phyloP scores from a whole-genome alignment of 176 grass and related monocot genomes.

The Carex myosuroides region DNA sequence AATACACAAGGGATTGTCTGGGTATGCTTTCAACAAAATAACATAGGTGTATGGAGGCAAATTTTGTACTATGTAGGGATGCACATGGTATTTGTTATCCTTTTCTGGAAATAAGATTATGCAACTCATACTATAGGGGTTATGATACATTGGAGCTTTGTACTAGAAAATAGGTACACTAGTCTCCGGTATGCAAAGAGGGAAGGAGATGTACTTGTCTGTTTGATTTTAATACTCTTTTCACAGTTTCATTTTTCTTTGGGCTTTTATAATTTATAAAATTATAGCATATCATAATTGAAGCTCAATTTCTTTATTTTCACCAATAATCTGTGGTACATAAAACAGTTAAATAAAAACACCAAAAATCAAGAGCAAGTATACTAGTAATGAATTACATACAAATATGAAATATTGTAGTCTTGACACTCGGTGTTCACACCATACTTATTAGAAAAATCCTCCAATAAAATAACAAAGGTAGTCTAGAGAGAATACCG shows the following conservation, averaged over 20 bases:
- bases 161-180: neutral
- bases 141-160: neutral
- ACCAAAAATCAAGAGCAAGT: neutral
- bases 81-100: neutral
- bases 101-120: neutral
- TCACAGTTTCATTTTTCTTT: neutral
- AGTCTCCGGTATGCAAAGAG: neutral
- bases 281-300: neutral
- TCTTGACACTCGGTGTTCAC: neutral
- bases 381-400: neutral
- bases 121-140: neutral
- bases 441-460: neutral
- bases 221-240: neutral
- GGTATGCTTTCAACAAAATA: constrained; percentile 7
- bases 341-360: neutral
- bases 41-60: neutral
- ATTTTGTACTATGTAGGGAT: neutral
- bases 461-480: neutral
- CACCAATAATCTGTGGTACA: neutral
- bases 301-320: neutral
- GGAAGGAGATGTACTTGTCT: neutral
- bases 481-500: constrained; percentile 40
- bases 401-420: neutral
- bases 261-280: neutral
- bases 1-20: neutral